Base-by-base conservation (phyloP, 768 basidiomycete genomes). In the Amanita muscaria region DNA sequence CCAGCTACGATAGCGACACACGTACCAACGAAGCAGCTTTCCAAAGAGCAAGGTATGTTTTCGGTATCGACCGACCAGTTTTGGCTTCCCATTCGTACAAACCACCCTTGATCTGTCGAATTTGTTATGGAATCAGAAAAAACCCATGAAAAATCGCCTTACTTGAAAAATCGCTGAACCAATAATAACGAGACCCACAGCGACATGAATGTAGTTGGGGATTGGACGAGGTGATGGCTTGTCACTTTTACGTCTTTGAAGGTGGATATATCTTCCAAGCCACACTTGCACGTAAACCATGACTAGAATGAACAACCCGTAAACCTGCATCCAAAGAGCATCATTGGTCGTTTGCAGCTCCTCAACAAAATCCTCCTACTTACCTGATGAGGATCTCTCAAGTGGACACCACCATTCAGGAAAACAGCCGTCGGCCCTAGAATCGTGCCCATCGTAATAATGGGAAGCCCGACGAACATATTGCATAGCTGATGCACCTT, bases 181-280 rank as follows among this genome's bases (percentile, higher is more conserved):
- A 42, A 83, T 64, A 42, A 74, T 64, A 1, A 57, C 52, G 22
- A 81, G 49, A 0, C 81, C 83, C 0, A 79, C 52, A 7, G 62
- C 51, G 33, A 77, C 72, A 51, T 85, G 83, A 6, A 74, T 35
- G 49, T 79, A 66, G 54, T 83, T 81, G 1, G 64, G 63, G 12
- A 70, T 69, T 16, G 75, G 79, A 41, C 76, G 78, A 14, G 59
- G 18, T 21, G 24, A 38, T 11, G 16, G 14, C 18, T 35, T 35
- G n/a, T n/a, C n/a, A 14, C 21, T 19, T 14, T 16, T 19, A 34
- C 38, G 16, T 19, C 22, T 22, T 5, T 21, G 37, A n/a, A n/a
- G n/a, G 57, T 81, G 77, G 42, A 79, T 73, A 44, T 70, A 67
- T 4, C 67, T 61, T 5, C 81, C 81, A 4, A 82, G 64, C 21